Conservation (phyloP, 2,329 filamentous ascomycete genomes). For the Aspergillus persii region DNA sequence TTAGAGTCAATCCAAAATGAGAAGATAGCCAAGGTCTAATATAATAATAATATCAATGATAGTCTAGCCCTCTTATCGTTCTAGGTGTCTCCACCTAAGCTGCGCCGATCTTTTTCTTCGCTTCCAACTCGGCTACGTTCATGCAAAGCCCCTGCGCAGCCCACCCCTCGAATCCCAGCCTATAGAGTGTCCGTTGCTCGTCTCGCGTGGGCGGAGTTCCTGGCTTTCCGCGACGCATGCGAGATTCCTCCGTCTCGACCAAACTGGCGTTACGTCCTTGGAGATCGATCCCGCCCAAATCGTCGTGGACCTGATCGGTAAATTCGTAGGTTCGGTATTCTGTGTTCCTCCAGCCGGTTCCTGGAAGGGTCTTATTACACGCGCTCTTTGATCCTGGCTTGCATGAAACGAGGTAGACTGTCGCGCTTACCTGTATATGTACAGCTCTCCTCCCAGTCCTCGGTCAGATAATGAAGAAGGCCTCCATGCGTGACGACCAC, state of each 20-base stretch:
- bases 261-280: neutral
- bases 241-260: neutral
- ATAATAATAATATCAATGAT: too few species aligned
- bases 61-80: neutral
- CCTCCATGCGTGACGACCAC: slow-evolving; percentile 16
- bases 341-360: neutral
- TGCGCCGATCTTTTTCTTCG: neutral
- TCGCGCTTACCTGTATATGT: neutral
- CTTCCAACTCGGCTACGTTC: neutral
- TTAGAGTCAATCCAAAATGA: too few species aligned
- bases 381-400: neutral
- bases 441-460: slow-evolving; percentile 6
- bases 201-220: neutral
- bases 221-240: neutral
- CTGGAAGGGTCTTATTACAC: neutral
- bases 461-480: slow-evolving; percentile 16
- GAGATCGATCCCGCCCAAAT: neutral
- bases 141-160: neutral
- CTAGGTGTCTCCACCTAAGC: neutral
- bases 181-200: neutral
- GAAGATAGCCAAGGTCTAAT: too few species aligned
- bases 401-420: neutral
- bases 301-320: neutral
- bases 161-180: neutral
- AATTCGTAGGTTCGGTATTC: neutral